Evolutionary conservation across 768 basidiomycete species (phyloP).

Genomic region (Trametes cubensis): DNA sequence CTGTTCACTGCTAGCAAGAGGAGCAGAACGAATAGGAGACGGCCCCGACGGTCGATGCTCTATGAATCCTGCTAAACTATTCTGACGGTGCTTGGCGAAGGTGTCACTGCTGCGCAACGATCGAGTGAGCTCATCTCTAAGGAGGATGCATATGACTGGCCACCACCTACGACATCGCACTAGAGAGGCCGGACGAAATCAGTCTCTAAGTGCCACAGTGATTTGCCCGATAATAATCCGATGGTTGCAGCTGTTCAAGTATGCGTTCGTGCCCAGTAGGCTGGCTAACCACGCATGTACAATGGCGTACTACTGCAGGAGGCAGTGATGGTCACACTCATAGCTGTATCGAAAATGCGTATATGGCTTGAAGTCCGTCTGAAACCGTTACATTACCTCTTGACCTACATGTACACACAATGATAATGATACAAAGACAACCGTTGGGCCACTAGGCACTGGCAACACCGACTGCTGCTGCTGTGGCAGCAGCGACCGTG

Average conservation of each 20-base stretch:
- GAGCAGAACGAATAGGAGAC: neutral
- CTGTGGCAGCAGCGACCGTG: constrained; percentile 25
- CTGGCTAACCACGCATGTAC: too few relatives aligned
- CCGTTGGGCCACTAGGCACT: constrained; percentile 8
- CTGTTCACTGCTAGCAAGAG: neutral
- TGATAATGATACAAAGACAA: constrained; percentile 7
- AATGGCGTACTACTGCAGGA: too few relatives aligned
- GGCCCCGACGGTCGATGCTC: neutral
- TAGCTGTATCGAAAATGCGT: neutral
- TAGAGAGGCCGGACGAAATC: too few relatives aligned
- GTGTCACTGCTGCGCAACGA: too few relatives aligned
- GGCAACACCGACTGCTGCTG: constrained; percentile 19
- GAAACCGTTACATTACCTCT: constrained; percentile 3
- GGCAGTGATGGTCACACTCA: neutral
- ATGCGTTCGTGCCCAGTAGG: too few relatives aligned
- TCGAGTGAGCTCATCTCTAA: too few relatives aligned
- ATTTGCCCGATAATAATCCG: too few relatives aligned
- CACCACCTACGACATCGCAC: too few relatives aligned
- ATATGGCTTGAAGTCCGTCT: neutral
- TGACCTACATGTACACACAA: constrained; percentile 2
- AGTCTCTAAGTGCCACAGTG: too few relatives aligned
- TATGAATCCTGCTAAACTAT: neutral
- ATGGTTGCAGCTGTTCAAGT: too few relatives aligned
- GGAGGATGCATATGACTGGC: too few relatives aligned
- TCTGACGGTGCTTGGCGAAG: too few relatives aligned